Evolutionary conservation across 2,329 filamentous ascomycete species (phyloP).

Genomic region (Tolypocladium ovalisporum): DNA sequence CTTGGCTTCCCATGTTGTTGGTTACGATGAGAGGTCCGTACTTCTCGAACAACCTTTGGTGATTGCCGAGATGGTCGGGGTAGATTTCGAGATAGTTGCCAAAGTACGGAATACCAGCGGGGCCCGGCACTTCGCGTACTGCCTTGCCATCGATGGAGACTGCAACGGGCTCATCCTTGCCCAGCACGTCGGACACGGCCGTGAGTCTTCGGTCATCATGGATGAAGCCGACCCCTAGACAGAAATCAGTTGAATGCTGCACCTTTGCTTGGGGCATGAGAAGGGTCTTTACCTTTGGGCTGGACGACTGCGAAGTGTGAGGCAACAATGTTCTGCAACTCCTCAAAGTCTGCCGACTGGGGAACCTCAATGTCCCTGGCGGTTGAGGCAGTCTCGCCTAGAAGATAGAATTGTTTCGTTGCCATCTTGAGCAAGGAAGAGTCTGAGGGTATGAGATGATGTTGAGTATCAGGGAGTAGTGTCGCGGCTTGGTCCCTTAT

Average conservation of each 20-base stretch:
- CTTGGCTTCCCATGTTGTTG: conserved; percentile 35
- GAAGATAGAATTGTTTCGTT: conserved; percentile 28
- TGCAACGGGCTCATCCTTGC: conserved; percentile 20
- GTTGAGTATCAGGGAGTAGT: background rate
- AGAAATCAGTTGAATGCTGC: background rate
- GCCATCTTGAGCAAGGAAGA: conserved; percentile 14
- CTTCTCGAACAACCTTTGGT: conserved; percentile 39
- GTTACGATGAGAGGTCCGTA: conserved; percentile 43
- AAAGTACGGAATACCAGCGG: conserved; percentile 33
- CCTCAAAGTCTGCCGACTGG: conserved; percentile 21
- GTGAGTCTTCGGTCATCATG: conserved; percentile 18
- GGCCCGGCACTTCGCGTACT: conserved; percentile 39
- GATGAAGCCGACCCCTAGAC: conserved; percentile 25
- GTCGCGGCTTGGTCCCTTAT: background rate
- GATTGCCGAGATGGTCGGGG: conserved; percentile 47
- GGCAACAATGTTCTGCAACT: conserved; percentile 26
- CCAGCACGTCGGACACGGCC: conserved; percentile 22
- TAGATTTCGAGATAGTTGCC: conserved; percentile 45
- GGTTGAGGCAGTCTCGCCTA: conserved; percentile 26
- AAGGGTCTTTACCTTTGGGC: conserved; percentile 20
- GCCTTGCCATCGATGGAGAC: conserved; percentile 37
- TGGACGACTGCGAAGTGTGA: conserved; percentile 32
- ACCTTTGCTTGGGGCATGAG: background rate
- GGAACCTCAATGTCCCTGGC: conserved; percentile 26
- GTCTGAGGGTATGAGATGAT: background rate